Base-by-base conservation (phyloP, 768 basidiomycete species). In the Pisolithus orientalis region DNA sequence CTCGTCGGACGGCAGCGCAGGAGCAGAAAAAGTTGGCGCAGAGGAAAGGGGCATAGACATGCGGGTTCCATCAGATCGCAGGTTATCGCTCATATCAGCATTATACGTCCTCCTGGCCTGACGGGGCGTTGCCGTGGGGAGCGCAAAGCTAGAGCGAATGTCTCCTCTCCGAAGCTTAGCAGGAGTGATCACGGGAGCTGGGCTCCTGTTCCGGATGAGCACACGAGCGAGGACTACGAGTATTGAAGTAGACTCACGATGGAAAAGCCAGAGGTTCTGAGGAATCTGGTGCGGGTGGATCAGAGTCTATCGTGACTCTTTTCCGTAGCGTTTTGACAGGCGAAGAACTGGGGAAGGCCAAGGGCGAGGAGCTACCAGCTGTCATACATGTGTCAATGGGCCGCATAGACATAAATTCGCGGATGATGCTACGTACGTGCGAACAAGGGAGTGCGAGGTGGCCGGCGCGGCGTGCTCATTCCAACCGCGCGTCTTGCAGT, bases 101-200 rank as follows among this genome's bases (percentile, higher is more conserved):
- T 59, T 58, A 46, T 57, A 59, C 16, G 59, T 53, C 43, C 72
- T 70, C 49, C 71, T 71, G 44, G 73, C 54, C 46, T 75, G 70
- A 59, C 75, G 72, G 53, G 72, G 50, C 40, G 74, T 62, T 13
- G 73, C 69, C 3, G 84, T 76, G 46, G 83, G 77, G 63, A 87
- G 55, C 52, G 79, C 71, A 44, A 85, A 67, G 11, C 90, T 86
- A 6, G 93, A 93, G 64, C 94, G 92, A 38, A 96, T 94, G 60
- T 96, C 94, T 4, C 94, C 93, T 34, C 94, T 81, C 32, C 84
- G 78, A 59, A 87, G 87, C 62, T 77, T 82, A 13, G 82, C 69
- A 21, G 82, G 89, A 0, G 89, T 88, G 7, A 76, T 75, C 59
- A 47, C 67, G 29, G 65, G 62, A 5, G 71, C 64, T 14, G 83